Conservation (phyloP, 2,329 filamentous ascomycete species). For the Neobulgaria alba region DNA sequence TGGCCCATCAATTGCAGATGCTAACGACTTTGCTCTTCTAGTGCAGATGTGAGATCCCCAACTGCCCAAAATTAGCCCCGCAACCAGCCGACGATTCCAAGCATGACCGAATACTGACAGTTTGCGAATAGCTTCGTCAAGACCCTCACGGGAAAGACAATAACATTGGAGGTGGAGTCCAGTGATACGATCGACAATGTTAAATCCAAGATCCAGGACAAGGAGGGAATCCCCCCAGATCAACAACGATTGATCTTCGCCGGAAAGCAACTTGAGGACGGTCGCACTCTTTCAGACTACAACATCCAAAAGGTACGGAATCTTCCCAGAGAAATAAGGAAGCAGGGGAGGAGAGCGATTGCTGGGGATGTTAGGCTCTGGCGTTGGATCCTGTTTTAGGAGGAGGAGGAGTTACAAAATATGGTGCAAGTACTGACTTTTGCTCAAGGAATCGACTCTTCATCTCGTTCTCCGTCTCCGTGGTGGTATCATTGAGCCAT, state of each 20-base stretch:
- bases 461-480: conserved; percentile 97
- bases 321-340: too few species aligned
- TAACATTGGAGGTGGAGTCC: conserved; percentile 99
- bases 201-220: conserved; percentile 99
- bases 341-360: not conserved
- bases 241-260: conserved; percentile 99
- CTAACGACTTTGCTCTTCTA: conserved; percentile 45
- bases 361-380: not conserved
- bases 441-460: conserved; percentile 80
- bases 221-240: conserved; percentile 97
- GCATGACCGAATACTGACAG: conserved; percentile 16
- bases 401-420: conserved; percentile 4
- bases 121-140: conserved; percentile 78
- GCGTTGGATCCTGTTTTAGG: not conserved
- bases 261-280: conserved; percentile 98
- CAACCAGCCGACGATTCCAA: conserved; percentile 10
- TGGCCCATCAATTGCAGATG: conserved; percentile 25
- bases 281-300: conserved; percentile 93
- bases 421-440: conserved; percentile 14
- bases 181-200: conserved; percentile 99
- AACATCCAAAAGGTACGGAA: conserved; percentile 97
- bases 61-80: conserved; percentile 16
- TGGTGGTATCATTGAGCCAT: conserved; percentile 99
- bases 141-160: conserved; percentile 99
- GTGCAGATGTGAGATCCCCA: conserved; percentile 77